Conservation (phyloP, 257 asterid species). For the Gardenia jasminoides region DNA sequence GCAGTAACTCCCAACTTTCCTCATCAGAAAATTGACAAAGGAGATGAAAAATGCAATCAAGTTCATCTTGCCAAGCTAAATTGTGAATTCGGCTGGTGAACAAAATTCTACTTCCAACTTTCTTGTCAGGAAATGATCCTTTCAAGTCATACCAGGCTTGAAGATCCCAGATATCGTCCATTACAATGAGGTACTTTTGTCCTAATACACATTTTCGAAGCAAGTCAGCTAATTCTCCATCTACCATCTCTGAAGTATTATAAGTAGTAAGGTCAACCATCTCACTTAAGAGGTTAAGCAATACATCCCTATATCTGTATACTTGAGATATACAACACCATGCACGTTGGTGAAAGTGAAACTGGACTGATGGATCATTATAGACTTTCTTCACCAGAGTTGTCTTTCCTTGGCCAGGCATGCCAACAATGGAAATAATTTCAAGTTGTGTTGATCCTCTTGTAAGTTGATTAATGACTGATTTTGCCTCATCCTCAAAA, state of each 20-base stretch:
- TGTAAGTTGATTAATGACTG: background rate
- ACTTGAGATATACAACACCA: constrained; percentile 27
- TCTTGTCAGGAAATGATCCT: constrained; percentile 10
- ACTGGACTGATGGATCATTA: background rate
- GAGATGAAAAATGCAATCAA: background rate
- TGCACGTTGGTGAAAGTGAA: constrained; percentile 17
- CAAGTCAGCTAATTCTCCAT: background rate
- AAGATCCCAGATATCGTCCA: constrained; percentile 39
- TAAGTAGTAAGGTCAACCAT: background rate
- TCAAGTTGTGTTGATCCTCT: background rate
- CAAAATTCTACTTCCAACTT: constrained; percentile 24
- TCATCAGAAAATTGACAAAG: constrained; percentile 6
- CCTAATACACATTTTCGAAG: constrained; percentile 16
- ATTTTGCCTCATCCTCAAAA: background rate
- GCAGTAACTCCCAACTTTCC: constrained; percentile 23
- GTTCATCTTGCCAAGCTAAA: background rate
- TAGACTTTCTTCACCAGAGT: constrained; percentile 23
- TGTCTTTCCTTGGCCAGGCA: constrained; percentile 29
- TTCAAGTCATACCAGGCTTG: background rate
- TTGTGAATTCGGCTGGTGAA: constrained; percentile 19
- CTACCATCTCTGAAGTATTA: background rate
- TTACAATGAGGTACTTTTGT: constrained; percentile 28
- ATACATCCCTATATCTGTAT: background rate
- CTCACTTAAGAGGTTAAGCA: constrained; percentile 1
- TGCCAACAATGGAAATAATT: background rate